Evolutionary conservation across 257 asterid species (phyloP).

Genomic region (Solanum virginianum): DNA sequence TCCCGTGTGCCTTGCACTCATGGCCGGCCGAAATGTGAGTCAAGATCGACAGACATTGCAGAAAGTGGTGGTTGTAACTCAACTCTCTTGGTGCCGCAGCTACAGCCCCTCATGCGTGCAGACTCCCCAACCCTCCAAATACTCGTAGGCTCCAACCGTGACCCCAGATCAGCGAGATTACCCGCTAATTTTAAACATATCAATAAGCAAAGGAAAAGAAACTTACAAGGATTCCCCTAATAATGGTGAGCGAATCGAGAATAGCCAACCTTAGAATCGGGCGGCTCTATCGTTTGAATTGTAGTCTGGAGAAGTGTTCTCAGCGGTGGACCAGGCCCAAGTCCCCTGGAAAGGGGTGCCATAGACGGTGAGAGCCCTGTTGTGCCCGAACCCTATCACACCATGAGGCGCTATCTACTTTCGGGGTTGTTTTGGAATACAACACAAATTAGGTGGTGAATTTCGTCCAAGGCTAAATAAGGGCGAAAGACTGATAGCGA

Average conservation of each 20-base stretch:
- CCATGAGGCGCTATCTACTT: background rate
- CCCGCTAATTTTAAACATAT: background rate
- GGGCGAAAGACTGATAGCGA: background rate
- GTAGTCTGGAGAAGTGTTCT: background rate
- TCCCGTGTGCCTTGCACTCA: too few species aligned
- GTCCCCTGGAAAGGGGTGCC: background rate
- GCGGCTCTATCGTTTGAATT: background rate
- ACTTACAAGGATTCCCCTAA: slow-evolving; percentile 52
- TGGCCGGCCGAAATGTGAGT: too few species aligned
- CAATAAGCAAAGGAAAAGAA: slow-evolving; percentile 39
- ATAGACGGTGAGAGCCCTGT: background rate
- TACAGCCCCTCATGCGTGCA: too few species aligned
- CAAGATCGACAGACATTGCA: too few species aligned
- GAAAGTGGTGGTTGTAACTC: too few species aligned
- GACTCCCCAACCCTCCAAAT: too few species aligned
- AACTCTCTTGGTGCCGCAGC: too few species aligned
- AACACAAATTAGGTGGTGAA: background rate
- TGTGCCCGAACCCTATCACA: background rate
- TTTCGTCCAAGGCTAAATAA: too few species aligned
- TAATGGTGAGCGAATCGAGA: slow-evolving; percentile 53
- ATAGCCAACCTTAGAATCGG: slow-evolving; percentile 40
- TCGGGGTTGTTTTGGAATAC: too few species aligned
- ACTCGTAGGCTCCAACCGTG: too few species aligned
- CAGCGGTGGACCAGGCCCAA: background rate
- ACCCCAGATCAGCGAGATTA: too few species aligned